Base-by-base conservation (phyloP, 768 basidiomycete species). In the Harrya chromipes region DNA sequence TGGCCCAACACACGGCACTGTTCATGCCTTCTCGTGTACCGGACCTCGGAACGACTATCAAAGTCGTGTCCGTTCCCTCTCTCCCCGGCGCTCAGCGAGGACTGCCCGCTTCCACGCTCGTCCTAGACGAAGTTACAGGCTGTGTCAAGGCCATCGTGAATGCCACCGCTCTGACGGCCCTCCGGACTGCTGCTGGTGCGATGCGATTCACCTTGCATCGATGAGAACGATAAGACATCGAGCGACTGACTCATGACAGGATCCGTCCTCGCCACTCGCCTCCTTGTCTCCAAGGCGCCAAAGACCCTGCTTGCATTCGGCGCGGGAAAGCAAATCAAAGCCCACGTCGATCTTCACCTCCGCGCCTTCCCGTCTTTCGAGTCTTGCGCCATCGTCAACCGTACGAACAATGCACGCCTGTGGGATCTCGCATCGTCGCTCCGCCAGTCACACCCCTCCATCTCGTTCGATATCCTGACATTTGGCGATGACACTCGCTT, bases 1-100 rank as follows among this genome's bases (percentile, higher is more conserved):
- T 77, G 43, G 58, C 65, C 8, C 72, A 75, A 37, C 82, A 90
- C 56, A 84, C 76, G 1, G 73, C 78, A 0, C 72, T 97, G 3
- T 87, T 92, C 67, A 95, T 95, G 93, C 91, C 93, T 2, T 81
- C 88, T 7, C 78, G 85, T 21, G 72, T 85, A 10, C 63, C 69
- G 19, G 50, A 55, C 23, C 35, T 61, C n/a, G 83, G 82, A 2
- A 85, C 86, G 1, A 71, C 85, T 3, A 73, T 90, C 52, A 94
- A 97, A 67, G 77, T 90, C n/a, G 92, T 90, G 4, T 85, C 82
- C 24, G 75, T 92, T 2, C 92, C 92, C 0, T 71, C 67, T 4
- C 55, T 55, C 1, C 46, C 66, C 1, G 72, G 60, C 2, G 76
- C 76, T 39, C 59, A 55, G 17, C 64, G 71, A 3, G 92, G 93